Conservation (phyloP, 75 land plant species). For the Pinus taeda region DNA sequence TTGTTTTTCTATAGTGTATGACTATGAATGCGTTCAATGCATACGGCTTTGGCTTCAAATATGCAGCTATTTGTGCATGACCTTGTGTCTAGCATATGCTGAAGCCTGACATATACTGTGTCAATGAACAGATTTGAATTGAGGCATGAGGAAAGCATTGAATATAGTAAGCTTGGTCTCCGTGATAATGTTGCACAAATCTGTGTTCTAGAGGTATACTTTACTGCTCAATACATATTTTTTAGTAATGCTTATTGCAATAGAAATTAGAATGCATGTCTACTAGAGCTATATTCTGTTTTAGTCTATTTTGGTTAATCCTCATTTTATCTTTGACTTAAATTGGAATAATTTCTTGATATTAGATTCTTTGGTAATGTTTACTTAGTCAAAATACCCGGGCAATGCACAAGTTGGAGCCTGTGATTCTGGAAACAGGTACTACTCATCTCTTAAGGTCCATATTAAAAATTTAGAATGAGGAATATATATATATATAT, state of each 20-base stretch:
- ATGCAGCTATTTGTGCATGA: no score
- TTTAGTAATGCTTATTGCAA: background rate
- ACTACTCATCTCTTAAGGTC: background rate
- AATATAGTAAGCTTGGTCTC: constrained; percentile 67
- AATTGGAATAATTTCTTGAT: background rate
- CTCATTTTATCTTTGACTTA: background rate
- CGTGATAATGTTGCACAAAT: constrained; percentile 97
- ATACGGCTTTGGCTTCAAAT: no score
- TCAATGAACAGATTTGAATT: constrained; percentile 38
- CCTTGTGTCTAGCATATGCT: no score
- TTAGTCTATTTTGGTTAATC: background rate
- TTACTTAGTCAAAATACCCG: constrained; percentile 1
- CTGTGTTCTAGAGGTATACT: constrained; percentile 82
- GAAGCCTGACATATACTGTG: background rate
- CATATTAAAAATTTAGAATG: background rate
- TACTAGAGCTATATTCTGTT: background rate
- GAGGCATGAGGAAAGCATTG: constrained; percentile 73
- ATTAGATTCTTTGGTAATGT: background rate
- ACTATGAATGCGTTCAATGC: no score
- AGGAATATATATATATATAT: no score
- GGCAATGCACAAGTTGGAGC: constrained; percentile 7
- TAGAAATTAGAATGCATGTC: background rate
- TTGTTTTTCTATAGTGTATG: no score
- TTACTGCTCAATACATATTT: background rate
- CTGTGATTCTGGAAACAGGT: constrained; percentile 1